Base-by-base conservation (phyloP, 1,284 basidiomycete species). In the Ganoderma boninense region DNA sequence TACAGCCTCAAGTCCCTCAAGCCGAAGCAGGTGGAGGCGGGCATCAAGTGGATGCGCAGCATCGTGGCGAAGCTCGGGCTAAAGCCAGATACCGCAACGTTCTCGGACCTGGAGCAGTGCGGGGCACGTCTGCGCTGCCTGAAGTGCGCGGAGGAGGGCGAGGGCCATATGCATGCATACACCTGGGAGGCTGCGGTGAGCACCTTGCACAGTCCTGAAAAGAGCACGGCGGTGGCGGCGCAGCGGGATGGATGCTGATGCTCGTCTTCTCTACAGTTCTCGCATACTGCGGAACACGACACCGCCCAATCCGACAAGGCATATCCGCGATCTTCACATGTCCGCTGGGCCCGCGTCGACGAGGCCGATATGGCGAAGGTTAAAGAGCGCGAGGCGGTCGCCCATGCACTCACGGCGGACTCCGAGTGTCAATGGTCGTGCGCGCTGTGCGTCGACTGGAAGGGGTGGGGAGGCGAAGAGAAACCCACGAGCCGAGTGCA, bases 61-160 rank as follows among this genome's bases (percentile, higher is more conserved):
- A 65, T 56, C n/a, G 35, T 65, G 14, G 40, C 38, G 38, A 40
- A n/a, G 40, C 60, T 62, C 13, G 60, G 60, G 23, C 60, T 62
- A 23, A 26, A 62, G 2, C 60, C 60, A 18, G 60, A 42, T 6
- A 40, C n/a, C 6, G 38, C 60, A 3, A 62, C 60, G 14, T 16
- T 62, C 13, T 11, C 60, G 38, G 64, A 65, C 26, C 23, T 65
- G 35, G 26, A 65, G 16, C 26, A 52, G 54, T 65, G 64, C 40
- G 52, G 56, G 5, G 26, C 32, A 20, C 13, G 64, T 26, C 23
- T 65, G 16, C 64, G 64, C n/a, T 65, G 64, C 52, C 23, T 38
- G 49, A 65, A 54, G 38, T 65, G 64, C 13, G 38, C 23, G 0
- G 38, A 32, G 3, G 18, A 8, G 7, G 20, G n/a, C 38, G 7